Percentiles rank a stretch among this genome's conserved stretches.
phyloP scores from a whole-genome alignment of 805 yeast genomes.

The Maudiozyma bulderi region DNA sequence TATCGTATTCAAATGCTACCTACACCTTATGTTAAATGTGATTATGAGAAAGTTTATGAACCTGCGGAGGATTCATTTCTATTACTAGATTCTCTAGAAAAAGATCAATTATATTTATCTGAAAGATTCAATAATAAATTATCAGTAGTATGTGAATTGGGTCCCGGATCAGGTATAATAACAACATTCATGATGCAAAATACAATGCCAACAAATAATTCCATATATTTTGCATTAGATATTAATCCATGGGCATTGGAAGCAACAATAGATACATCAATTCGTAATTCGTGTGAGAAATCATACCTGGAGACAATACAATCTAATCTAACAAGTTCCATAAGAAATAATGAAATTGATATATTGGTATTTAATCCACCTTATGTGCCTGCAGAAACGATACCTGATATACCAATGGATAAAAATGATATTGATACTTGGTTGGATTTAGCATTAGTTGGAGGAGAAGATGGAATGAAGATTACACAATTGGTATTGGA shows the following conservation, averaged over 20 bases:
- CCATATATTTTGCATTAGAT: constrained; percentile 62
- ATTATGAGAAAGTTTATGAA: constrained; percentile 74
- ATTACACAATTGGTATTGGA: constrained; percentile 61
- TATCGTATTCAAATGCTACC: constrained; percentile 49
- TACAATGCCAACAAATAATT: constrained; percentile 34
- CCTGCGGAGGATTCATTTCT: constrained; percentile 92
- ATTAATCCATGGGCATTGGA: constrained; percentile 69
- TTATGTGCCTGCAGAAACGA: constrained; percentile 79
- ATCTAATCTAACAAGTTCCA: constrained; percentile 44
- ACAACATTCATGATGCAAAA: constrained; percentile 60
- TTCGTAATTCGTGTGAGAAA: constrained; percentile 23
- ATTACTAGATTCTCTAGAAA: constrained; percentile 70
- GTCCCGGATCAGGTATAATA: constrained; percentile 88
- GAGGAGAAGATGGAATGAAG: constrained; percentile 87
- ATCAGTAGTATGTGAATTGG: constrained; percentile 71
- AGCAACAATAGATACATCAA: constrained; percentile 39
- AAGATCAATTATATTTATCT: constrained; percentile 35
- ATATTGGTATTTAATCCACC: constrained; percentile 88
- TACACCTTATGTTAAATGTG: constrained; percentile 60
- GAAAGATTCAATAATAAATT: constrained; percentile 19
- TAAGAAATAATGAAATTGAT: constrained; percentile 47
- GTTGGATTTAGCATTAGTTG: constrained; percentile 84
- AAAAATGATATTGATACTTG: constrained; percentile 46
- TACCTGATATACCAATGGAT: constrained; percentile 49
- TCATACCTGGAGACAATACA: constrained; percentile 41